Evolutionary conservation across 495 filamentous ascomycete species (phyloP), one percentile per base, ranked within the genome.

Genomic region (Usnea hakonensis): DNA sequence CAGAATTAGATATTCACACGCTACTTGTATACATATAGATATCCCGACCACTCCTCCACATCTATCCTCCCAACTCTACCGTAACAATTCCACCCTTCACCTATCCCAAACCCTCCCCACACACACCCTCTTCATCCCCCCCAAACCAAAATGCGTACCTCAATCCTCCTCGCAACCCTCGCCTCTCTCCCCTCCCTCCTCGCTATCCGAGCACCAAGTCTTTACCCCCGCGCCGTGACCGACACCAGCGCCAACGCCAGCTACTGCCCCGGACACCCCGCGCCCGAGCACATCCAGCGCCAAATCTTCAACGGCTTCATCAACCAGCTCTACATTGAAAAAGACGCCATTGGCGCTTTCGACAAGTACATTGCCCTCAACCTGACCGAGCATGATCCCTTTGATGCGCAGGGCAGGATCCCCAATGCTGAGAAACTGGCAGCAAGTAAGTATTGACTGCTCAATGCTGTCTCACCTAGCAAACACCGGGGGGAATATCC

Each of bases 361-460:
- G 23, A 65, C 58, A 61, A 19, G 38, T 61, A 60, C 23, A 53
- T 65, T 10, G 58, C 58, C 5, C 10, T 35, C 43, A 56, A 65
- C 32, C 58, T 65, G 14, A 65, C 37, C 40, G 63, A 65, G 55
- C 63, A 65, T 13, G 63, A 65, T n/a, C 63, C 63, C 13, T 65
- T 65, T 19, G 63, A 65, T 41, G 37, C 36, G 1, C 63, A 65
- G 21, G 63, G 63, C 16, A 28, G 63, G 21, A 38, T 38, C 16
- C 14, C 63, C 33, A 65, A 65, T 14, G 55, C 30, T 19, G 50
- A 32, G 14, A 65, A 61, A 21, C 44, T 65, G 8, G 23, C 6
- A 7, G 10, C 38, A n/a, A 60, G 46, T 50, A 7, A 50, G 46
- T 50, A 6, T 36, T 36, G 21, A 46, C 5, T 5, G 1, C 8